These are phyloP conservation scores for Colletotrichum chlorophyti DNA, from an alignment of 2,329 filamentous ascomycete species.

Conservation along the genomic window DNA sequence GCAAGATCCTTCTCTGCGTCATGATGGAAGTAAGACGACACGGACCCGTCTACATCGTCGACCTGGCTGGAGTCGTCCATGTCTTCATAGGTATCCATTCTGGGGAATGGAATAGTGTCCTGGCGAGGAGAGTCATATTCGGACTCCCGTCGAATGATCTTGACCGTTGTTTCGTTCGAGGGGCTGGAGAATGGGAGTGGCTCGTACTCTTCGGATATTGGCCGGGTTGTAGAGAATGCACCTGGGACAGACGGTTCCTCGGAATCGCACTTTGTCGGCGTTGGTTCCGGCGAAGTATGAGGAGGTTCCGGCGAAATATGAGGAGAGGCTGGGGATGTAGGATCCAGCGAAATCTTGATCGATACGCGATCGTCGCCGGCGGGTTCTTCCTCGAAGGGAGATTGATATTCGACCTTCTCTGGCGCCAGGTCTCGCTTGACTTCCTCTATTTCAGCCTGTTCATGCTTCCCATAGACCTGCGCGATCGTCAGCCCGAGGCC, in stretches of 20 bases:
- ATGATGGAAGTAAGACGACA: constrained; percentile 37
- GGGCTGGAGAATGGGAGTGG: constrained; percentile 45
- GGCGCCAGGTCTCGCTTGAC: constrained; percentile 30
- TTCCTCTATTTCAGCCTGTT: constrained; percentile 22
- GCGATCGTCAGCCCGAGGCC: constrained; percentile 25
- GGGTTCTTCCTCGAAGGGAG: constrained; percentile 56
- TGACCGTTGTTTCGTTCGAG: constrained; percentile 54
- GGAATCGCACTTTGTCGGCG: constrained; percentile 35
- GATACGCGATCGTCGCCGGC: constrained; percentile 43
- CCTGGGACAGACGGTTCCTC: constrained; percentile 36
- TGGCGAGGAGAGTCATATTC: constrained; percentile 38
- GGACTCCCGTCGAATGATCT: constrained; percentile 54
- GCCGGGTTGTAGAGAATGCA: constrained; percentile 34
- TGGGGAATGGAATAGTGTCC: constrained; percentile 41
- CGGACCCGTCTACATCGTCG: constrained; percentile 35
- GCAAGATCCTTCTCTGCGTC: constrained; percentile 43
- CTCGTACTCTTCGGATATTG: constrained; percentile 42
- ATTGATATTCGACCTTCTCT: constrained; percentile 51
- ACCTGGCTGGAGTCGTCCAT: constrained; percentile 46
- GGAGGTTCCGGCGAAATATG: constrained; percentile 33
- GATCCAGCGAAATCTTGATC: constrained; percentile 48
- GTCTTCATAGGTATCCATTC: constrained; percentile 43
- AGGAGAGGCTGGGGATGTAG: too few species aligned
- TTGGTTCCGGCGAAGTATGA: constrained; percentile 33
- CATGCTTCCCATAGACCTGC: constrained; percentile 18